Evolutionary conservation across 805 yeast species (phyloP), one percentile per base, ranked within the genome.

Genomic region (Schwanniomyces polymorphus): DNA sequence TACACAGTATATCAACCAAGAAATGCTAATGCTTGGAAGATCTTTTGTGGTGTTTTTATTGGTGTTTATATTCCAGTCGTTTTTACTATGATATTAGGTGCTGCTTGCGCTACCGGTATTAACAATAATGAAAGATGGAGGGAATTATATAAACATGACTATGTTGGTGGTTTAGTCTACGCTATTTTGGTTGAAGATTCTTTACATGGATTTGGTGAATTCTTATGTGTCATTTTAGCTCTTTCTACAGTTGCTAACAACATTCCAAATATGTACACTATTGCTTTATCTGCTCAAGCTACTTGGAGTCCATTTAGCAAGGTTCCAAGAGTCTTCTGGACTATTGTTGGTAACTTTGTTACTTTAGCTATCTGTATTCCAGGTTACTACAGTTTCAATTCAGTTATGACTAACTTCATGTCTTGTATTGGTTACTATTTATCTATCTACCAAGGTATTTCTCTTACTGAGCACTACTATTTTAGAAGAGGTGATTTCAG

Each of bases 241-340:
- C 70, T 91, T 55, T 88, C 97, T 27, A 89, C 96, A 27, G 86
- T 91, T 47, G 85, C 97, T 54, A 90, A 89, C 78, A 91, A 90
- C 74, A 82, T 91, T 67, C 97, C 97, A 68, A 91, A 90, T 75
- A 84, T 90, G 86, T 91, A 91, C 76, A 88, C 97, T 23, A 81
- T 90, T 59, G 91, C 90, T 35, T 76, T 91, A 61, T 84, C 91
- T 54, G 90, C 91, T 29, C 97, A 91, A 72, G 82, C 94, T 38
- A 72, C 87, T 58, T 87, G 92, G 87, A 81, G 86, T 47, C 82
- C 81, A 53, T 80, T 91, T 61, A 75, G 82, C 38, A 80, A 75
- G 60, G 74, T 91, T 49, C 97, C 97, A 61, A 82, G 97, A 76
- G 78, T 86, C 43, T 55, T 84, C 42, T 91, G 97, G 97, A 85